Conservation (phyloP, 257 asterid species). For the Forsythia suspensa region DNA sequence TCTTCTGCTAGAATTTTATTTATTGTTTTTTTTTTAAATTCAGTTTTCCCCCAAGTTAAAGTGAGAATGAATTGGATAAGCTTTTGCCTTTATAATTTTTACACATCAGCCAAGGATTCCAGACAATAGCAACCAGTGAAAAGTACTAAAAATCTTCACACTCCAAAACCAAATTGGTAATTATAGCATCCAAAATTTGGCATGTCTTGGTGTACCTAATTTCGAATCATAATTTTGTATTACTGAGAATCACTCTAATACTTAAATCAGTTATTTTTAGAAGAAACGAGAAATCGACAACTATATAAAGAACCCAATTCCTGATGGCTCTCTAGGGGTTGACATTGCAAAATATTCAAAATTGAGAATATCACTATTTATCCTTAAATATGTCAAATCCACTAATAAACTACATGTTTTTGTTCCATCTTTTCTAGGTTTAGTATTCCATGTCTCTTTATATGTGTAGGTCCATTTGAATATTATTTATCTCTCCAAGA, state of each 20-base stretch:
- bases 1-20: slow-evolving; percentile 6
- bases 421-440: not conserved
- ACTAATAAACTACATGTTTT: slow-evolving; percentile 21
- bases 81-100: slow-evolving; percentile 33
- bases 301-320: not conserved
- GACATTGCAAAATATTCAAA: slow-evolving; percentile 20
- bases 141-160: not conserved
- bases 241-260: not conserved
- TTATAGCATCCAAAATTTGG: not conserved
- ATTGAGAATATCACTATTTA: slow-evolving; percentile 15
- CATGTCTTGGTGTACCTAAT: not conserved
- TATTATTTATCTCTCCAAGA: not conserved
- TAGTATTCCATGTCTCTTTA: not conserved
- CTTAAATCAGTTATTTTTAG: not conserved
- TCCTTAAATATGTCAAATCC: slow-evolving; percentile 6
- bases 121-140: slow-evolving; percentile 24
- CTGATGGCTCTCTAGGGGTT: not conserved
- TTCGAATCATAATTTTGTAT: no score
- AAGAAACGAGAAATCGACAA: not conserved
- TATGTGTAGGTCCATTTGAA: slow-evolving; percentile 24
- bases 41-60: slow-evolving; percentile 23
- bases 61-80: slow-evolving; percentile 45
- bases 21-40: not conserved
- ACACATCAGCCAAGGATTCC: slow-evolving; percentile 59
- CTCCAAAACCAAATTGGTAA: not conserved